These are phyloP conservation scores for Brassica cretica DNA, from an alignment of 345 rosid species.

Conservation along the genomic window DNA sequence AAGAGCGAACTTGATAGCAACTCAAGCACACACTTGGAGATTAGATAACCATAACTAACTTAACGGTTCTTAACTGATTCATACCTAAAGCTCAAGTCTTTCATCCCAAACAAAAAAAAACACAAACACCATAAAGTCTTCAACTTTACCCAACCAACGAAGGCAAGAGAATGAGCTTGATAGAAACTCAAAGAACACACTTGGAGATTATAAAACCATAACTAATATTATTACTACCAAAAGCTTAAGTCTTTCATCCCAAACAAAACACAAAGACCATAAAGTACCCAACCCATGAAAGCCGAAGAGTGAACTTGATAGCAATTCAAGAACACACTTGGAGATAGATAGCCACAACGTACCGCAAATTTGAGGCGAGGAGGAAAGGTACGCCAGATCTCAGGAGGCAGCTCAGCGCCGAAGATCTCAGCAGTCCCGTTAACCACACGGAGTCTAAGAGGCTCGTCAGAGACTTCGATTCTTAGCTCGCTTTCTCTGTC, in stretches of 20 bases:
- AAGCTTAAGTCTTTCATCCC: background rate
- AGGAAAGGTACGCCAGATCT: constrained; percentile 82
- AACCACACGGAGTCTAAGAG: constrained; percentile 72
- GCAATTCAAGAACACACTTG: too few species aligned
- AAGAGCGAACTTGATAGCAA: too few species aligned
- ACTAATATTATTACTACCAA: background rate
- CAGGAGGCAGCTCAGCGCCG: constrained; percentile 86
- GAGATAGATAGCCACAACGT: background rate
- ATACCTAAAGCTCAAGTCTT: constrained; percentile 9
- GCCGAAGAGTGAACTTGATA: too few species aligned
- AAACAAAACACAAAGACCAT: too few species aligned
- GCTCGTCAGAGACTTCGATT: constrained; percentile 80
- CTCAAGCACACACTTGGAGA: constrained; percentile 1
- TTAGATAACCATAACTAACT: background rate
- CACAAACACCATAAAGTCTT: constrained; percentile 1
- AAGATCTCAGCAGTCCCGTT: constrained; percentile 88
- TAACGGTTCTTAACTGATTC: background rate
- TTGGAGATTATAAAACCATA: background rate
- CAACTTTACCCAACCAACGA: background rate
- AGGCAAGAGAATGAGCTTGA: background rate
- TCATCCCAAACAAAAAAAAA: background rate
- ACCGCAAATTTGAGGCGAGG: constrained; percentile 88
- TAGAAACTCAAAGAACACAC: background rate
- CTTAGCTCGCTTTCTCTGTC: constrained; percentile 88
- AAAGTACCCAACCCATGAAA: too few species aligned